These are phyloP conservation scores for Triangularia verruculosa DNA, from an alignment of 2,329 filamentous ascomycete genomes.

Conservation along the genomic window DNA sequence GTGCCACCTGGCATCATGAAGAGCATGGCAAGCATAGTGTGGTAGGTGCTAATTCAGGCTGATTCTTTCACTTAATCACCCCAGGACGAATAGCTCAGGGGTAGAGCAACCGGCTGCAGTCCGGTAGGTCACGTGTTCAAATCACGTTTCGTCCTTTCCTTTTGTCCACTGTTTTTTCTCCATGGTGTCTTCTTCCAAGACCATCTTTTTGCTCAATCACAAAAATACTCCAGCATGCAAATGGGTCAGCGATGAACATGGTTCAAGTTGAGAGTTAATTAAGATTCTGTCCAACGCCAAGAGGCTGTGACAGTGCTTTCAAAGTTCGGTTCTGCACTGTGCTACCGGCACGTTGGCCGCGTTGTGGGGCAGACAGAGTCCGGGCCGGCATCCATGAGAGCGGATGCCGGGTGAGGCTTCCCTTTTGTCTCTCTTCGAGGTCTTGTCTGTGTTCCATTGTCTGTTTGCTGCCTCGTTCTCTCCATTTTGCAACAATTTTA, in stretches of 20 bases:
- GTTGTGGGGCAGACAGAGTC: neutral
- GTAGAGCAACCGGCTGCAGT: slow-evolving; percentile 13
- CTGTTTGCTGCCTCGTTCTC: too few species aligned
- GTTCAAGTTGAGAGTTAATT: neutral
- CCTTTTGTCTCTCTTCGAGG: neutral
- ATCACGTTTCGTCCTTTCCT: slow-evolving; percentile 8
- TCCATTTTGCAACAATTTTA: neutral
- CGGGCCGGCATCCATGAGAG: neutral
- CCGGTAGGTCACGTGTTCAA: slow-evolving; percentile 14
- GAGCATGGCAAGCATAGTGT: too few species aligned
- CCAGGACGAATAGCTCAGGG: slow-evolving; percentile 10
- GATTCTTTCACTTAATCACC: neutral
- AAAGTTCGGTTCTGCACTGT: too few species aligned
- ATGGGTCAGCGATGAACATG: too few species aligned
- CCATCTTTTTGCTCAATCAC: neutral
- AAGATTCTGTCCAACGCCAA: neutral
- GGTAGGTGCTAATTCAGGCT: too few species aligned
- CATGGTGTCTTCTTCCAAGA: neutral
- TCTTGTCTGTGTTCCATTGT: neutral
- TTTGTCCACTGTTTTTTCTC: neutral
- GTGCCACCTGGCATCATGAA: too few species aligned
- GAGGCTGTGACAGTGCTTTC: neutral
- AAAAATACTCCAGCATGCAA: too few species aligned
- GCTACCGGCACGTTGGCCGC: neutral
- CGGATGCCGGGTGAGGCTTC: neutral